Evolutionary conservation across 73 alveolate species (phyloP), one percentile per base, ranked within the genome.

Genomic region (Halteria grandinella): DNA sequence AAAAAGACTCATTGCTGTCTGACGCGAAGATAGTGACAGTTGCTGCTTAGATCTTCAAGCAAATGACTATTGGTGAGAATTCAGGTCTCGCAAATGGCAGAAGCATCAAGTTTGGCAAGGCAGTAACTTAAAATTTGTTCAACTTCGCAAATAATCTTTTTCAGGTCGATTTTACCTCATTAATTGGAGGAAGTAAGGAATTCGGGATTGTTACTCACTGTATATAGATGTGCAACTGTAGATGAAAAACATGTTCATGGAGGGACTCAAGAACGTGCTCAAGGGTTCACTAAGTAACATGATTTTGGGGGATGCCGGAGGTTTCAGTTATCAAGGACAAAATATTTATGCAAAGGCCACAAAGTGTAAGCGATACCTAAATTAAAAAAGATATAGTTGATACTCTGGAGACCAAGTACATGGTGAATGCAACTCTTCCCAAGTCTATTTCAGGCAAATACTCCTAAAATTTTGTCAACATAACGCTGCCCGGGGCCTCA

Each of bases 281-380:
- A 60, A 60, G 43, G 77, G 77, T 1, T 60, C 77, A 6, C 27
- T 60, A 49, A 4, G 48, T 1, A 60, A 60, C 43, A 21, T 20
- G 29, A 60, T 60, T 23, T 45, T 60, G 2, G 77, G 77, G 1
- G 77, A 60, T 60, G 31, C 3, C 21, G 77, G 77, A 10, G 77
- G 77, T 24, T 37, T 60, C 45, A 20, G 45, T 8, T 60, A 60
- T 60, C 11, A 32, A 10, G 77, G 77, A 12, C 21, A 37, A 17
- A 60, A 60, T 20, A 60, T 60, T 14, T 60, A 36, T 60, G 77
- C 77, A 8, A 60, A 60, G 34, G 77, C 77, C 7, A 59, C 43
- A 8, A 60, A 60, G 43, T 60, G 77, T 60, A 60, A 60, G 14
- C n/a, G 12, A 24, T 4, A 8, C 8, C 43, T 37, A 32, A 57